These are phyloP conservation scores for Trapa bicornis DNA, from an alignment of 345 rosid genomes.

Conservation along the genomic window DNA sequence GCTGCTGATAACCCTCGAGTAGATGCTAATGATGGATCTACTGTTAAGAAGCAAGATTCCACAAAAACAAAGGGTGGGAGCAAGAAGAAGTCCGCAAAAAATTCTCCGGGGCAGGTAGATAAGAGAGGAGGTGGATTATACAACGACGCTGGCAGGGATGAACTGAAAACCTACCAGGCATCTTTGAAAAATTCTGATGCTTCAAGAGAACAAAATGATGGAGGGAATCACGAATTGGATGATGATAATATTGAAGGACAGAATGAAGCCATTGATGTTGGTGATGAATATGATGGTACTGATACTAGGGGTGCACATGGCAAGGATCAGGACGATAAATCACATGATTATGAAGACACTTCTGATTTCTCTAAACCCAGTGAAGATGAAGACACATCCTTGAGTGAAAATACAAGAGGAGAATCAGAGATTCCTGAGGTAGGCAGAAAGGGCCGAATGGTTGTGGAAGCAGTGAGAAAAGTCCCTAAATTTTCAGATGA, in stretches of 20 bases:
- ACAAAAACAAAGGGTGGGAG: slow-evolving; percentile 14
- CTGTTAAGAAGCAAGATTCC: slow-evolving; percentile 15
- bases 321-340: slow-evolving; percentile 38
- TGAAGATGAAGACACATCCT: slow-evolving; percentile 11
- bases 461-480: slow-evolving; percentile 27
- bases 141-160: slow-evolving; percentile 83
- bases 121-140: slow-evolving; percentile 52
- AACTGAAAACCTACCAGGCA: slow-evolving; percentile 66
- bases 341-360: slow-evolving; percentile 18
- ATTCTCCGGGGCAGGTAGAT: slow-evolving; percentile 15
- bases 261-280: slow-evolving; percentile 43
- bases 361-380: slow-evolving; percentile 14
- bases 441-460: slow-evolving; percentile 21
- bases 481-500: slow-evolving; percentile 16
- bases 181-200: slow-evolving; percentile 36
- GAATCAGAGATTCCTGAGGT: slow-evolving; percentile 17
- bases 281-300: slow-evolving; percentile 20
- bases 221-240: slow-evolving; percentile 11
- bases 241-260: slow-evolving; percentile 16
- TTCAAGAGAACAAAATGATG: slow-evolving; percentile 15
- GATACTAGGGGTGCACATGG: slow-evolving; percentile 8
- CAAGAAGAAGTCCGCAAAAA: slow-evolving; percentile 19
- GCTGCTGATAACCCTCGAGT: slow-evolving; percentile 23
- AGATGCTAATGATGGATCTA: slow-evolving; percentile 16
- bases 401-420: slow-evolving; percentile 16